A percentile compares a stretch with the other conserved stretches of the same genome.
phyloP scores from a whole-genome alignment of 495 filamentous ascomycete genomes.

The Xylaria curta region DNA sequence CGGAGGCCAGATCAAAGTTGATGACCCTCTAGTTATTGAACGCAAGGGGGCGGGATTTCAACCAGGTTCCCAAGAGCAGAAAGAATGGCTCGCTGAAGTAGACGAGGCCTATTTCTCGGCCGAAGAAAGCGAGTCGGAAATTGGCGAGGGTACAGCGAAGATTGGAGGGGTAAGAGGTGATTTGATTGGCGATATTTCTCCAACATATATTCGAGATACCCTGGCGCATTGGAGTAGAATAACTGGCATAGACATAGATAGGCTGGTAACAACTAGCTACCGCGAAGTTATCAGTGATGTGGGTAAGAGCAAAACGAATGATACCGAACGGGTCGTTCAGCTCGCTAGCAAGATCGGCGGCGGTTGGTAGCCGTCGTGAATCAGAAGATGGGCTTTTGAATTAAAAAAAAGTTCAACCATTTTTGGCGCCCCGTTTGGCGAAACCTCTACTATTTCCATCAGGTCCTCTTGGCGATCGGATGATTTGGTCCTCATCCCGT shows the following conservation, averaged over 20 bases:
- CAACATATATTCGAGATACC: constrained; percentile 60
- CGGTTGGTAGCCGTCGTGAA: constrained; percentile 71
- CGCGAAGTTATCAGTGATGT: constrained; percentile 94
- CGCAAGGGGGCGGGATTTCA: constrained; percentile 54
- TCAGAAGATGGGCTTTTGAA: constrained; percentile 26
- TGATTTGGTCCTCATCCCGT: constrained; percentile 56
- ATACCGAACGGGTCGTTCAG: constrained; percentile 84
- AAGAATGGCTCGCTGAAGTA: constrained; percentile 82
- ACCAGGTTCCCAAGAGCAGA: constrained; percentile 74
- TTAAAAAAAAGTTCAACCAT: constrained; percentile 40
- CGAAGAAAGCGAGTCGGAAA: constrained; percentile 60
- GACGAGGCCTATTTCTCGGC: constrained; percentile 96
- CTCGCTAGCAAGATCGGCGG: constrained; percentile 92
- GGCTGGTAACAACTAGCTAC: constrained; percentile 83
- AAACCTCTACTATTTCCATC: constrained; percentile 74
- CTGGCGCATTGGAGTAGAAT: constrained; percentile 74
- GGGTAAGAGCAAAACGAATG: constrained; percentile 71
- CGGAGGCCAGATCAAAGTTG: constrained; percentile 90
- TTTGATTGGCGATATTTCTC: constrained; percentile 64
- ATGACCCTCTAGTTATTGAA: constrained; percentile 67
- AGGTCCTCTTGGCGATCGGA: constrained; percentile 75
- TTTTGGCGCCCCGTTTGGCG: constrained; percentile 47
- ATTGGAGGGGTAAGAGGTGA: constrained; percentile 37
- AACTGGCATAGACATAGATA: constrained; percentile 72
- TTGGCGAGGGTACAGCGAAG: constrained; percentile 32